Conservation (phyloP, 805 yeast genomes). For the Wickerhamomyces alni region DNA sequence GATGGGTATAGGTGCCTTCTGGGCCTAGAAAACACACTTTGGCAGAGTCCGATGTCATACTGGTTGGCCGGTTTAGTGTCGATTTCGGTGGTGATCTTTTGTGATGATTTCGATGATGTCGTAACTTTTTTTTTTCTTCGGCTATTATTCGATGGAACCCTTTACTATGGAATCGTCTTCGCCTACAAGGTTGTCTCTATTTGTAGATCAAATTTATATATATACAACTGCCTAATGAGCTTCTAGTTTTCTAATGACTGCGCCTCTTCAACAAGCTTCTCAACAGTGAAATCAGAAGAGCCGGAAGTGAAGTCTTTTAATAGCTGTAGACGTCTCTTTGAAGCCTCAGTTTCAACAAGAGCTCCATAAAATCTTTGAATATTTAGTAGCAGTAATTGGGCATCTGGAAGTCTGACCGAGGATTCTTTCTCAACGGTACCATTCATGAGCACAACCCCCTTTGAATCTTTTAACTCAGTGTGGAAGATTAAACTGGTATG, state of each 20-base stretch:
- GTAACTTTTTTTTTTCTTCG: too few relatives aligned
- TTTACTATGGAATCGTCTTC: too few relatives aligned
- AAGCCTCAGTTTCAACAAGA: conserved; percentile 35
- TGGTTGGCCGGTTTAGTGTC: background rate
- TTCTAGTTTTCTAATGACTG: conserved; percentile 52
- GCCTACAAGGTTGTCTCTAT: too few relatives aligned
- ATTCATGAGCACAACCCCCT: conserved; percentile 74
- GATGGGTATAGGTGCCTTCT: conserved; percentile 87
- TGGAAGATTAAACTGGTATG: conserved; percentile 90
- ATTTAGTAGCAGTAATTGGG: conserved; percentile 70
- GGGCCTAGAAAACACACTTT: conserved; percentile 84
- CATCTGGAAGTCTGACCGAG: conserved; percentile 61
- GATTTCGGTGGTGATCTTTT: background rate
- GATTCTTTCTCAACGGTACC: conserved; percentile 75
- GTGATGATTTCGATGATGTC: too few relatives aligned
- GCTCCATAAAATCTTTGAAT: conserved; percentile 84
- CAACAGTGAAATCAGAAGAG: conserved; percentile 55
- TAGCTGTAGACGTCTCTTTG: conserved; percentile 46
- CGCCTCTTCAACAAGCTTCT: conserved; percentile 63
- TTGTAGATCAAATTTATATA: too few relatives aligned
- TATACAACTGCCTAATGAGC: background rate
- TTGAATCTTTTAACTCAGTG: conserved; percentile 57
- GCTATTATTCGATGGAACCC: too few relatives aligned
- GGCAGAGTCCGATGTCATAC: background rate
- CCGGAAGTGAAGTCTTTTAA: conserved; percentile 70